phyloP scores from a whole-genome alignment of 2,329 filamentous ascomycete genomes.

The Aurifilum marmelostoma region DNA sequence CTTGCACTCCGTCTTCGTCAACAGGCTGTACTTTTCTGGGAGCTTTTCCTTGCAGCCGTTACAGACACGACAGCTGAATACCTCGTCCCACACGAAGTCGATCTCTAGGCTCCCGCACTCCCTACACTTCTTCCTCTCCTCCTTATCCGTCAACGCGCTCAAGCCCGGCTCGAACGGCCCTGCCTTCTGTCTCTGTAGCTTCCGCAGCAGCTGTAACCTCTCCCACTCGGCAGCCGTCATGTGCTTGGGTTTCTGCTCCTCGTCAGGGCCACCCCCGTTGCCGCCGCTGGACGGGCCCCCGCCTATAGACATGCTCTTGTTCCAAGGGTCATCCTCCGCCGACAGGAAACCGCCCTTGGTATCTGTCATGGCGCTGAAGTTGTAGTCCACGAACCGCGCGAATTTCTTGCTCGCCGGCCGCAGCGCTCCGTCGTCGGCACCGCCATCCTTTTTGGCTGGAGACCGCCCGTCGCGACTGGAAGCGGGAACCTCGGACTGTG shows the following conservation, averaged over 20 bases:
- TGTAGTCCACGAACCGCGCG: constrained; percentile 93
- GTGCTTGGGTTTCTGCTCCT: constrained; percentile 74
- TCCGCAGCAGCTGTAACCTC: constrained; percentile 72
- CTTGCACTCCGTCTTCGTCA: constrained; percentile 95
- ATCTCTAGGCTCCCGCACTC: constrained; percentile 87
- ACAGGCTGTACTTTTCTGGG: constrained; percentile 89
- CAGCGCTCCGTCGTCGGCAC: constrained; percentile 49
- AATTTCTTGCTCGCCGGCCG: constrained; percentile 80
- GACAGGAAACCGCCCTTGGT: constrained; percentile 95
- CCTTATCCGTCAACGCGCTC: constrained; percentile 69
- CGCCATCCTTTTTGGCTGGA: constrained; percentile 42
- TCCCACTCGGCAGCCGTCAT: constrained; percentile 96
- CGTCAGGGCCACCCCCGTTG: constrained; percentile 34
- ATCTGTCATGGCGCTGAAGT: constrained; percentile 97
- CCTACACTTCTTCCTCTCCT: constrained; percentile 72
- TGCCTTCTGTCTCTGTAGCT: constrained; percentile 71
- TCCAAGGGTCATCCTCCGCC: constrained; percentile 88
- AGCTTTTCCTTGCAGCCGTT: constrained; percentile 82
- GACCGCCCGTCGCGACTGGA: constrained; percentile 72
- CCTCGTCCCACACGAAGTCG: constrained; percentile 92
- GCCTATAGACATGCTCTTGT: constrained; percentile 70
- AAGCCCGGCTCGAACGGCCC: constrained; percentile 89
- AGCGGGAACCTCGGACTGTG: constrained; percentile 52
- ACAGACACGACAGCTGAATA: constrained; percentile 78
- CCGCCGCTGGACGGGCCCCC: constrained; percentile 43